Base-by-base conservation (phyloP, 768 basidiomycete genomes). In the Cystofilobasidium ferigula region DNA sequence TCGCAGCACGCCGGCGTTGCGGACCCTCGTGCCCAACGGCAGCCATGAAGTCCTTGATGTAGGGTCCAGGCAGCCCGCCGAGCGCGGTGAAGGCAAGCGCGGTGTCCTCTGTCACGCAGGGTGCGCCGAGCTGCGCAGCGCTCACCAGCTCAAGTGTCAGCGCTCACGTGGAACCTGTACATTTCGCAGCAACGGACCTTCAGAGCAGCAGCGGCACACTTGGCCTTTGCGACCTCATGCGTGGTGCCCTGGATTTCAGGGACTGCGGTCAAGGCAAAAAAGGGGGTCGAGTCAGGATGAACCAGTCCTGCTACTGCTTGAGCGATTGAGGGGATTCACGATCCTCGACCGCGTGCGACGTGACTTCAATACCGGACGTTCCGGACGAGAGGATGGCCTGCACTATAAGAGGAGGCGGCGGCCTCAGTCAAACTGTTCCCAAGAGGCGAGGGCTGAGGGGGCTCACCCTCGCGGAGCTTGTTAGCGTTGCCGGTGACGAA, bases 401-500 rank as follows among this genome's bases (percentile, higher is more conserved):
- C 36, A 63, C n/a, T 35, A 18, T 4, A 13, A 24, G 34, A 48
- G 30, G 6, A 36, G 28, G 3, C 24, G 24, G n/a, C 1, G 2
- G 16, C 28, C 22, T 34, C 0, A 22, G 47, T 34, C 40, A 48
- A 38, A 18, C 12, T 6, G 14, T 40, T 22, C 40, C 18, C 7
- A 42, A 3, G 45, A 43, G 5, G 56, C 5, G 24, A 51, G 26
- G 6, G 20, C 16, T 2, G 36, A n/a, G 42, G 1, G n/a, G 20
- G 22, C 60, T 62, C 47, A 62, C 65, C 65, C 78, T 98, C 94
- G 67, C 80, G 82, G 32, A 98, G 80, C 76, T 98, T 98, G 79
- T 92, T 90, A 24, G 85, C 82, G 74, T 98, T 97, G 32, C 92
- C 89, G 0, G 94, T 97, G 22, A 97, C 90, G 75, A 97, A 95